Evolutionary conservation across 2,329 filamentous ascomycete genomes (phyloP), one percentile per base, ranked within the genome.

Genomic region (Aspergillus ustus): DNA sequence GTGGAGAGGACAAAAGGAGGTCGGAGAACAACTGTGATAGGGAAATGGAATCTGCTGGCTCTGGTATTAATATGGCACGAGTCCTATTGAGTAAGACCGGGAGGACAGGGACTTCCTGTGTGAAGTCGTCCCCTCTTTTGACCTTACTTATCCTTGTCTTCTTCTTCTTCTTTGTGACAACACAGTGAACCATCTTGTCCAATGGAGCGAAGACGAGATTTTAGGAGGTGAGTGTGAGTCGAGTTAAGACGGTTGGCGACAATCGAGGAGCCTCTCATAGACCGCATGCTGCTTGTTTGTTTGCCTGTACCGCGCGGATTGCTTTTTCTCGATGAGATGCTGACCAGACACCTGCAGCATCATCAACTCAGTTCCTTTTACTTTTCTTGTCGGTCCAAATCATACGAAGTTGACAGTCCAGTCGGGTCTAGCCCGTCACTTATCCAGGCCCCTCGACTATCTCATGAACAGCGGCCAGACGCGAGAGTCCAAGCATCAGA

Each of bases 341-440:
- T 72, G 63, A 71, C 65, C 58, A 56, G 57, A 55, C 25, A 58
- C 40, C 54, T 63, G 70, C 68, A 81, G 78, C 61, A 80, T 81
- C 61, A 72, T 80, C 48, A 74, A 75, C 61, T 82, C 80, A 44
- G 74, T 76, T 40, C 73, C 77, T 19, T 82, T 81, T 61, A 78
- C 76, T 50, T 81, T 83, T 65, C 72, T 81, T 29, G 78, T 83
- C 62, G 81, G 81, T 6, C 77, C 78, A 7, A 70, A 73, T 20
- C 78, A 80, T 66, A 80, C 77, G 51, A 79, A 81, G 60, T 76
- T 82, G 63, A 79, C 76, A 34, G 78, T 83, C 65, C 81, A 83
- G 67, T 73, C 78, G 29, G 78, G 75, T 7, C 73, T 82, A 6
- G 77, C 81, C 34, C 74, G 77, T 46, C 73, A 76, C 70, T 75